A percentile compares a stretch with the other conserved stretches of the same genome.
phyloP scores from a whole-genome alignment of 495 filamentous ascomycete species.

The Daldinia loculata region DNA sequence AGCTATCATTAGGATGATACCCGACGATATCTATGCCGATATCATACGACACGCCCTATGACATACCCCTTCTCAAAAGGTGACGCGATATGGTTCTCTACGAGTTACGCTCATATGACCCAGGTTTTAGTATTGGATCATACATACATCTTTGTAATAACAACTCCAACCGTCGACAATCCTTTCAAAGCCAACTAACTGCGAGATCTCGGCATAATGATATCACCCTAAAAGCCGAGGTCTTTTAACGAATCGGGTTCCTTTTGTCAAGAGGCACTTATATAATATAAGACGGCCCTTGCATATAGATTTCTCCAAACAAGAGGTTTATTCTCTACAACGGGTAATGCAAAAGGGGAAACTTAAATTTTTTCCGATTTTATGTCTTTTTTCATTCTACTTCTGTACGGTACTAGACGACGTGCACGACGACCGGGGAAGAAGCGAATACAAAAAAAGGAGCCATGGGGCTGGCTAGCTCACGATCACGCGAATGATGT shows the following conservation, averaged over 20 bases:
- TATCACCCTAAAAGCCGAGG: slow-evolving; percentile 2
- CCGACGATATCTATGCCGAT: slow-evolving; percentile 86
- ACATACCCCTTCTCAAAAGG: slow-evolving; percentile 5
- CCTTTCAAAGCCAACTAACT: neutral
- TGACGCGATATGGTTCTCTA: neutral
- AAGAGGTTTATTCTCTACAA: neutral
- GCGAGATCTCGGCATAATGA: slow-evolving; percentile 2
- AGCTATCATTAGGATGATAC: slow-evolving; percentile 82
- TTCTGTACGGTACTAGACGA: neutral
- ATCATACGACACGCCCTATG: slow-evolving; percentile 87
- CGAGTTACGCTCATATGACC: neutral
- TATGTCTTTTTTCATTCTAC: neutral
- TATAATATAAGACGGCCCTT: slow-evolving; percentile 9
- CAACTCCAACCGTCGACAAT: slow-evolving; percentile 2
- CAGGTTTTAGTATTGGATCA: slow-evolving; percentile 2
- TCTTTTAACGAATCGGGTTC: slow-evolving; percentile 4
- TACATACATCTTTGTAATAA: slow-evolving; percentile 25
- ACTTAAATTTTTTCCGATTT: neutral
- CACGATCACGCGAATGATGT: neutral
- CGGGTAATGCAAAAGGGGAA: neutral
- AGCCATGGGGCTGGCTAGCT: neutral
- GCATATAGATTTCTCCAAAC: slow-evolving; percentile 24
- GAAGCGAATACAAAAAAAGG: neutral
- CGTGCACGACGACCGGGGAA: neutral
- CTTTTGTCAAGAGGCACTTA: slow-evolving; percentile 8